Evolutionary conservation across 2,329 filamentous ascomycete species (phyloP).

Genomic region (Verticillium klebahnii): DNA sequence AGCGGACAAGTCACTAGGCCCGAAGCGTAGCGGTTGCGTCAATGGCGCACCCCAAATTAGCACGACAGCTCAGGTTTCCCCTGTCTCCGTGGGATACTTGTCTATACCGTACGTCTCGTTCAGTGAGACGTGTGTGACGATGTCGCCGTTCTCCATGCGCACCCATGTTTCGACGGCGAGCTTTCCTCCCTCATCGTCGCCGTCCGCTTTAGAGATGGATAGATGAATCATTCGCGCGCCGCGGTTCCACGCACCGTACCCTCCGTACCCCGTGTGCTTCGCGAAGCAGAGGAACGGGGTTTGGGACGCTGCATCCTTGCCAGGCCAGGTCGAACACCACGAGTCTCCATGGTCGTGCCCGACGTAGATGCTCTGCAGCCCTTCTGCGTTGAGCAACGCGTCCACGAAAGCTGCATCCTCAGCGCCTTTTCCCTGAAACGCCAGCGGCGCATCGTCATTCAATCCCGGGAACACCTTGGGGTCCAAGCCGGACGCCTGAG

Average conservation of each 20-base stretch:
- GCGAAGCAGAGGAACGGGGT: conserved; percentile 48
- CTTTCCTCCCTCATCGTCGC: conserved; percentile 21
- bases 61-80: not conserved
- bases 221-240: conserved; percentile 39
- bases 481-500: conserved; percentile 15
- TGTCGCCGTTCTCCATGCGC: conserved; percentile 49
- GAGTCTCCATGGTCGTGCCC: conserved; percentile 53
- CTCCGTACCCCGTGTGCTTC: conserved; percentile 65
- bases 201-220: conserved; percentile 21
- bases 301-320: not conserved
- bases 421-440: conserved; percentile 24
- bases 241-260: conserved; percentile 61
- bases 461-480: conserved; percentile 28
- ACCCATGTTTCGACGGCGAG: conserved; percentile 54
- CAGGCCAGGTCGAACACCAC: conserved; percentile 32
- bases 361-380: conserved; percentile 44
- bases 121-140: conserved; percentile 47
- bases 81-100: conserved; percentile 34
- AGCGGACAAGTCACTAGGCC: not conserved
- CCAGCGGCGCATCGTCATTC: conserved; percentile 19
- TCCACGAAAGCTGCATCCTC: conserved; percentile 47
- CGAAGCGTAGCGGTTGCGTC: not conserved
- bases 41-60: not conserved
- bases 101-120: conserved; percentile 58
- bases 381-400: conserved; percentile 40